Base-by-base conservation (phyloP, 805 yeast species). In the Sugiyamaella chiloensis region DNA sequence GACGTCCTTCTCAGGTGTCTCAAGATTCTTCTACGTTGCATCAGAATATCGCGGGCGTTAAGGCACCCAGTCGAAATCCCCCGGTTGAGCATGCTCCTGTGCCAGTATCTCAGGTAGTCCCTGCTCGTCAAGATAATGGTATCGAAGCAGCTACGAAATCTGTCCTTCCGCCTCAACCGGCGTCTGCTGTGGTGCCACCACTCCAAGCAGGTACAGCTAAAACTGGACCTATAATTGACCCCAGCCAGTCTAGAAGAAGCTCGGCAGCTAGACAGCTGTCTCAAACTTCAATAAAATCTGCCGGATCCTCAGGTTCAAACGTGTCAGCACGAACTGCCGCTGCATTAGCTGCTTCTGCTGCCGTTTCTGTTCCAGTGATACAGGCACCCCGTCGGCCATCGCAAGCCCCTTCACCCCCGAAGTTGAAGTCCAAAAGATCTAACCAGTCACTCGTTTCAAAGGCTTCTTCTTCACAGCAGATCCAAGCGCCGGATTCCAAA, bases 351-450 rank as follows among this genome's bases (percentile, higher is more conserved):
- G 37, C 48, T 34, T 34, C 37, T 14, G 37, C 37, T 34, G 37
- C 37, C 19, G 37, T 34, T 5, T 5, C 37, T 24, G 32, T 16
- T 20, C 32, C 42, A 2, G 27, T 9, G 16, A 40, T 24, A 23
- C 42, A 40, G 32, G 23, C 42, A n/a, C 17, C 42, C 7, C 42
- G 42, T 14, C 42, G 42, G n/a, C 42, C 42, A n/a, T 39, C 42
- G 31, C 31, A 39, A 24, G 16, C 31, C 9, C 42, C 42, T n/a
- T 16, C 21, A n/a, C 19, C 37, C 3, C 37, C 37, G 20, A 34
- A 24, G 19, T 12, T 34, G 20, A 19, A 34, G 7, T 16, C 37
- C 16, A 34, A 34, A 8, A 14, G 37, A 16, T 34, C 37, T 9
- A 34, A 34, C 7, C 20, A 19, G 20, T 16, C 5, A 7, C 29